Evolutionary conservation across 441 rosid species (phyloP).

Genomic region (Theobroma grandiflorum): DNA sequence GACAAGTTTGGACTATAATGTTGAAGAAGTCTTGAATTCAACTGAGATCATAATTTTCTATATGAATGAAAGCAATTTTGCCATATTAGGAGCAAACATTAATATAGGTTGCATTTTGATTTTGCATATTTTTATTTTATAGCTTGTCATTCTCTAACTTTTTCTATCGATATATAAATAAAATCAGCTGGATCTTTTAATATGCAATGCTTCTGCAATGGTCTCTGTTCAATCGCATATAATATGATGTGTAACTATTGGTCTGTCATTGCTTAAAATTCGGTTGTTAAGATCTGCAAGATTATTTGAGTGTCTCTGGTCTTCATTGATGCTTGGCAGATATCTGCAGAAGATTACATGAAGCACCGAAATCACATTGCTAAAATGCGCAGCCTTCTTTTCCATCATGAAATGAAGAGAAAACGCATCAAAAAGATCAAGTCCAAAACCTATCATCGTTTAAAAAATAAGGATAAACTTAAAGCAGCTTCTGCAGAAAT

Average conservation of each 20-base stretch:
- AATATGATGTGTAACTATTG: neutral
- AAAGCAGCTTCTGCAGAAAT: slow-evolving; percentile 53
- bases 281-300: neutral
- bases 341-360: slow-evolving; percentile 77
- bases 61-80: neutral
- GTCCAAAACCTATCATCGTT: slow-evolving; percentile 87
- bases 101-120: slow-evolving; percentile 9
- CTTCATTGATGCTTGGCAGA: slow-evolving; percentile 52
- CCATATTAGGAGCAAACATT: neutral
- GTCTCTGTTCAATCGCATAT: neutral
- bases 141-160: neutral
- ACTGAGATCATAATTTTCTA: neutral
- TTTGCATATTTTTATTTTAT: neutral
- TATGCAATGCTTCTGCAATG: neutral
- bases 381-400: slow-evolving; percentile 89
- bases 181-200: neutral
- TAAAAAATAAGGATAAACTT: slow-evolving; percentile 68
- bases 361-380: slow-evolving; percentile 65
- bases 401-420: slow-evolving; percentile 83
- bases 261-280: neutral
- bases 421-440: slow-evolving; percentile 91
- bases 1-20: neutral
- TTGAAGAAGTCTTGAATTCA: neutral
- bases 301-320: slow-evolving; percentile 22
- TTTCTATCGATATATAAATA: neutral